Percentiles rank a stretch among this genome's conserved stretches.
phyloP scores from a whole-genome alignment of 192 early-diverging fungal genomes.

The Entomortierella parvispora region DNA sequence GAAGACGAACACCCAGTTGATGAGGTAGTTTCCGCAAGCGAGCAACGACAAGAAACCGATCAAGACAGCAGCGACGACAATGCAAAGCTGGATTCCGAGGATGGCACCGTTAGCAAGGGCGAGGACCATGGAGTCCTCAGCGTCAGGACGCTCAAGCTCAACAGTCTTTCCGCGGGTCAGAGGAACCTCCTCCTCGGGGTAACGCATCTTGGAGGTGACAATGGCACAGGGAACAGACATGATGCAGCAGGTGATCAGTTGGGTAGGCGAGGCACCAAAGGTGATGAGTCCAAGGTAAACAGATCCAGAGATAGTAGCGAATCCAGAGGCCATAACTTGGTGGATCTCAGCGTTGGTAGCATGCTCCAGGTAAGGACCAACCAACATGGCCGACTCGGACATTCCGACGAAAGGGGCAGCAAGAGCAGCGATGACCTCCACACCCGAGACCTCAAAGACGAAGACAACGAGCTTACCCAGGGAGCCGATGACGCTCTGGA shows the following conservation, averaged over 20 bases:
- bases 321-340: constrained; percentile 88
- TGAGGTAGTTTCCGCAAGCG: constrained; percentile 71
- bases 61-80: constrained; percentile 81
- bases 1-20: constrained; percentile 78
- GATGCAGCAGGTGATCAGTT: constrained; percentile 86
- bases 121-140: constrained; percentile 81
- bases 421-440: constrained; percentile 85
- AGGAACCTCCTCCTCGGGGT: constrained; percentile 86
- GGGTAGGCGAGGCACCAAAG: constrained; percentile 70
- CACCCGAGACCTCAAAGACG: constrained; percentile 80
- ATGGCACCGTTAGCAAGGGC: constrained; percentile 87
- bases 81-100: constrained; percentile 77
- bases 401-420: constrained; percentile 90
- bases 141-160: constrained; percentile 64
- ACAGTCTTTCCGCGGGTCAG: constrained; percentile 76
- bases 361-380: constrained; percentile 82
- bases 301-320: constrained; percentile 91
- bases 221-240: constrained; percentile 92
- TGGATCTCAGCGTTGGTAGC: constrained; percentile 90
- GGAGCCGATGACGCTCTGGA: constrained; percentile 82
- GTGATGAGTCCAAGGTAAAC: constrained; percentile 78
- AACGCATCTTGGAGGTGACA: constrained; percentile 85
- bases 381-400: constrained; percentile 83
- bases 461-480: constrained; percentile 71
- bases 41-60: constrained; percentile 81